Evolutionary conservation across 2,329 filamentous ascomycete genomes (phyloP).

Genomic region (Emmonsiellopsis sp.): DNA sequence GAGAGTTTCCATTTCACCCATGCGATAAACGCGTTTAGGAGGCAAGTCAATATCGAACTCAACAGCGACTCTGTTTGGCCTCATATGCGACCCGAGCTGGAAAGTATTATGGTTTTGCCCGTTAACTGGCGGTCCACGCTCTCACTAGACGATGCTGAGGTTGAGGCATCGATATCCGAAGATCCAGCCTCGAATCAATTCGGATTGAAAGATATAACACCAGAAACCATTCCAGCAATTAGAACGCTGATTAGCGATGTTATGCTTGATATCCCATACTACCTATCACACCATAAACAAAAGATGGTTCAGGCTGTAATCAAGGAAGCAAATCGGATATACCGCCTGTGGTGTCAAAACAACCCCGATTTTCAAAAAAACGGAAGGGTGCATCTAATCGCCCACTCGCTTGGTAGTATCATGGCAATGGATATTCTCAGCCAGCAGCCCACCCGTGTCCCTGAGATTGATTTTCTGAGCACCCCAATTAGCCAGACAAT

Average conservation of each 20-base stretch:
- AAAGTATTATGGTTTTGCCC: conserved; percentile 87
- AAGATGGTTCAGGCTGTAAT: conserved; percentile 91
- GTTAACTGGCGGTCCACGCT: conserved; percentile 89
- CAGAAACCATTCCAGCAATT: conserved; percentile 81
- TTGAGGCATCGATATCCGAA: conserved; percentile 42
- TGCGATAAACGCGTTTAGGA: conserved; percentile 81
- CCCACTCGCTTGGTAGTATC: conserved; percentile 85
- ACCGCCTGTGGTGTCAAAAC: conserved; percentile 86
- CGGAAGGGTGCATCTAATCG: conserved; percentile 84
- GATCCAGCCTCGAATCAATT: conserved; percentile 54
- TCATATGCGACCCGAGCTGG: conserved; percentile 66
- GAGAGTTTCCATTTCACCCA: conserved; percentile 98
- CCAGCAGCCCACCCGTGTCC: conserved; percentile 68
- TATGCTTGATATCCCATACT: conserved; percentile 97
- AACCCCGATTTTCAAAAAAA: conserved; percentile 75
- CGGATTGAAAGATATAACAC: conserved; percentile 80
- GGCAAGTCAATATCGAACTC: conserved; percentile 78
- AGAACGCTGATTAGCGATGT: conserved; percentile 91
- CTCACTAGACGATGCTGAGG: conserved; percentile 73
- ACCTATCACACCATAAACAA: conserved; percentile 89
- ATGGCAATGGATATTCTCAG: conserved; percentile 92
- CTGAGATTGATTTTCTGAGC: conserved; percentile 36
- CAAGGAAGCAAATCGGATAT: conserved; percentile 89
- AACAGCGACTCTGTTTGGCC: conserved; percentile 64
- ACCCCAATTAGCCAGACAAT: conserved; percentile 41